Conservation (phyloP, 192 early-diverging fungal genomes). For the Thoreauomyces humboldtii region DNA sequence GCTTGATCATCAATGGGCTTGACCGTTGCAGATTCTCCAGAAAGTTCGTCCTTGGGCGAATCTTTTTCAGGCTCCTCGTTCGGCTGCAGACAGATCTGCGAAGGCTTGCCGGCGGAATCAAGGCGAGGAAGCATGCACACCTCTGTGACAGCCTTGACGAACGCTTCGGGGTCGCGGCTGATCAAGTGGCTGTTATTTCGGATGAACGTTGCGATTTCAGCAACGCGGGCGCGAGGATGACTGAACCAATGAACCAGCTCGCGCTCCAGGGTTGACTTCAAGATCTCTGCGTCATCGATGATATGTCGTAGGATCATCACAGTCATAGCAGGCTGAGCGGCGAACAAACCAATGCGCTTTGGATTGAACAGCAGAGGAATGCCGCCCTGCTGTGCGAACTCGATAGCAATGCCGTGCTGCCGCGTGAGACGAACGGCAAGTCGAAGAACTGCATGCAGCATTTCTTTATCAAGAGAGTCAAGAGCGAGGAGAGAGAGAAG, state of each 20-base stretch:
- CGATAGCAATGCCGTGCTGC: slow-evolving; percentile 52
- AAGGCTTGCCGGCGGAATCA: slow-evolving; percentile 53
- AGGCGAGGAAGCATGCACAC: slow-evolving; percentile 64
- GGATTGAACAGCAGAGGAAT: slow-evolving; percentile 63
- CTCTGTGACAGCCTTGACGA: slow-evolving; percentile 60
- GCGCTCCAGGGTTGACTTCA: slow-evolving; percentile 68
- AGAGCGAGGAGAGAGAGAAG: slow-evolving; percentile 29
- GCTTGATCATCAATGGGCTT: slow-evolving; percentile 14
- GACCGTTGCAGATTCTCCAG: background rate
- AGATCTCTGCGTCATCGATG: slow-evolving; percentile 67
- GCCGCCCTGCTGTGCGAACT: slow-evolving; percentile 70
- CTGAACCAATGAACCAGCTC: slow-evolving; percentile 76
- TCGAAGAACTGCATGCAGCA: slow-evolving; percentile 67
- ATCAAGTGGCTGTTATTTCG: slow-evolving; percentile 63
- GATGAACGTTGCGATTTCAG: slow-evolving; percentile 69
- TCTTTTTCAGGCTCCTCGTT: slow-evolving; percentile 17
- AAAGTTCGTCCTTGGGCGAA: background rate
- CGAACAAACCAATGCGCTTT: slow-evolving; percentile 62
- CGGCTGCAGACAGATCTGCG: slow-evolving; percentile 56
- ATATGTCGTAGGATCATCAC: slow-evolving; percentile 88
- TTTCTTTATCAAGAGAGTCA: slow-evolving; percentile 43
- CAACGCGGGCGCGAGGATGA: slow-evolving; percentile 59
- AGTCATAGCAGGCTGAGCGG: slow-evolving; percentile 75
- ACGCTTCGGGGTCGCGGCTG: slow-evolving; percentile 68
- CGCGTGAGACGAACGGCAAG: slow-evolving; percentile 83